Base-by-base conservation (phyloP, 2,329 filamentous ascomycete genomes). In the Colletotrichum euphorbiae region DNA sequence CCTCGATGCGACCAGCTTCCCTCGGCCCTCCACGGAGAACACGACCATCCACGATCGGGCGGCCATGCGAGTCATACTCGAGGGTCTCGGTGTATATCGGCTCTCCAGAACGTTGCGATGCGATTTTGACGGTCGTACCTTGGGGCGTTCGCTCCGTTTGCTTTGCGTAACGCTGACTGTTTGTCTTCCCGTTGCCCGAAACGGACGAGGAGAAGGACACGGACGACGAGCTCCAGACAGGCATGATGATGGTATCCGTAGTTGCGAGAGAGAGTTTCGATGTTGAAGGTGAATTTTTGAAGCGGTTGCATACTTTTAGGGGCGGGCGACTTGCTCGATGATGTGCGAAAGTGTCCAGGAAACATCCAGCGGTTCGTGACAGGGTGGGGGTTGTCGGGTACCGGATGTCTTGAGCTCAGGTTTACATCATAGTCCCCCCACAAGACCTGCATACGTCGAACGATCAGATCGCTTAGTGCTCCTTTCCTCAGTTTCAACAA, bases 121-220 rank as follows among this genome's bases (percentile, higher is more conserved):
- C 65, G 3, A 46, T 68, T 36, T 62, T 55, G 36, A 68, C 7
- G n/a, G 54, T 65, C 28, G 13, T 40, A 15, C 65, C 62, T 21
- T 57, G 40, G 46, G 21, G 61, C 55, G 57, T 50, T 9, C 7
- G 9, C 31, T 60, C 31, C 9, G 42, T 60, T 33, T 60, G 57
- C 31, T 21, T 60, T 5, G 45, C 57, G 60, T 57, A 68, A 17
- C 61, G 65, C 40, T 38, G 62, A 24, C 54, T 54, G 13, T 65
- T 33, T 4, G 42, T 55, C 55, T 59, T 65, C 54, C 65, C 65
- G 61, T 68, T 68, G n/a, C 6, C 9, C 17, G 38, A 59, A 40
- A 65, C 4, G 11, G 65, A 59, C 4, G 65, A 65, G 40, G 61
- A 68, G 33, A 68, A 59, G 48, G 65, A 68, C 0, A 68, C n/a